These are phyloP conservation scores for Pleurotus giganteus DNA, from an alignment of 768 basidiomycete species.

Conservation along the genomic window DNA sequence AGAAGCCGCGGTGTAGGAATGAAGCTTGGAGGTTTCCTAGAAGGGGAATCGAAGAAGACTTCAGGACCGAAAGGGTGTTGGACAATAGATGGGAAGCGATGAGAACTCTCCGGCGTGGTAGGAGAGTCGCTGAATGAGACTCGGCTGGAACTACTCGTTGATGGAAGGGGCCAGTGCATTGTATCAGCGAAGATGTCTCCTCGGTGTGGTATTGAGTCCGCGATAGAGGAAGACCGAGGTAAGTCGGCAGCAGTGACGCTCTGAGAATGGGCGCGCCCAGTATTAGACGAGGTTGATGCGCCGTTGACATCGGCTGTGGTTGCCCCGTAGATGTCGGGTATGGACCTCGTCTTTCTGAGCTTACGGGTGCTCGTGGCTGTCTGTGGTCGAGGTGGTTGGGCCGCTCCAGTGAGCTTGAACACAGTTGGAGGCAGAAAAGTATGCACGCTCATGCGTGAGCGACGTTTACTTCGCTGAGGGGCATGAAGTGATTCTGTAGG, in stretches of 20 bases:
- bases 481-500: constrained; percentile 34
- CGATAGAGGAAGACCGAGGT: constrained; percentile 35
- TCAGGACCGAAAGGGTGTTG: constrained; percentile 62
- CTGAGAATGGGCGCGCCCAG: constrained; percentile 70
- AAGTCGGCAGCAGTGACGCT: constrained; percentile 75
- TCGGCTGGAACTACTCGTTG: constrained; percentile 35
- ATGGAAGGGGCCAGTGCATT: constrained; percentile 52
- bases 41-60: constrained; percentile 60
- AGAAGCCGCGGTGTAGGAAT: constrained; percentile 51
- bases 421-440: constrained; percentile 47
- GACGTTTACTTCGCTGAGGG: constrained; percentile 42
- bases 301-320: constrained; percentile 23
- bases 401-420: constrained; percentile 37
- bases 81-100: constrained; percentile 30
- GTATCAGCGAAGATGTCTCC: constrained; percentile 63
- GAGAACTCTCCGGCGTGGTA: constrained; percentile 10
- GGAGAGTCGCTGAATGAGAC: constrained; percentile 11
- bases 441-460: constrained; percentile 71
- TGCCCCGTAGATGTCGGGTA: constrained; percentile 52
- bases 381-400: constrained; percentile 28
- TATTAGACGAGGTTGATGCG: constrained; percentile 23
- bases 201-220: constrained; percentile 22
- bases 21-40: constrained; percentile 38
- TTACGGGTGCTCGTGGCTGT: constrained; percentile 39
- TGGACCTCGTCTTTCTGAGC: constrained; percentile 73